phyloP scores from a whole-genome alignment of 106 monocot genomes.

The Allium cepa region DNA sequence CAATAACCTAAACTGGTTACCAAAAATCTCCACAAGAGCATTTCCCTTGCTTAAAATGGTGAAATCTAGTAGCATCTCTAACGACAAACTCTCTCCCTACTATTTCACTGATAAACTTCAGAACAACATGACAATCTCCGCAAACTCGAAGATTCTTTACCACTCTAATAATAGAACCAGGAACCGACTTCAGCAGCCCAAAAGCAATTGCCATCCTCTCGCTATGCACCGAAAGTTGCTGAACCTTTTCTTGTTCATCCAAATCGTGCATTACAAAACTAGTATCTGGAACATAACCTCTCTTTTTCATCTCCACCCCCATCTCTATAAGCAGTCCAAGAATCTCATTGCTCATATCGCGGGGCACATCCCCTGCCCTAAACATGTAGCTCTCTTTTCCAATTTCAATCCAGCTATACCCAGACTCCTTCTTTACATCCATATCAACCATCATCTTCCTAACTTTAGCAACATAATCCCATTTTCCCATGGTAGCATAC shows the following conservation, averaged over 20 bases:
- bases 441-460: constrained; percentile 51
- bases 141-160: constrained; percentile 82
- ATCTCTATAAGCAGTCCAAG: constrained; percentile 36
- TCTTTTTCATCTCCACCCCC: constrained; percentile 49
- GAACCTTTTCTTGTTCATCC: constrained; percentile 72
- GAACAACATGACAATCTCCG: constrained; percentile 58
- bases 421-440: constrained; percentile 60
- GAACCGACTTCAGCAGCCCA: constrained; percentile 46
- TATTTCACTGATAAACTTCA: constrained; percentile 61
- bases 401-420: constrained; percentile 67
- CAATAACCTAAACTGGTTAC: constrained; percentile 5
- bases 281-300: constrained; percentile 68
- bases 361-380: constrained; percentile 53
- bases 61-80: constrained; percentile 60
- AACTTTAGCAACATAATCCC: constrained; percentile 48
- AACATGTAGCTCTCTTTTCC: constrained; percentile 56
- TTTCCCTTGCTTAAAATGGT: constrained; percentile 44
- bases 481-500: constrained; percentile 50
- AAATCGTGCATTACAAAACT: constrained; percentile 63
- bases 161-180: constrained; percentile 50
- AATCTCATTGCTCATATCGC: constrained; percentile 37
- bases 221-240: constrained; percentile 55
- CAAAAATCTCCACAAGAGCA: constrained; percentile 79
- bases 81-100: constrained; percentile 43
- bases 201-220: constrained; percentile 74